Conservation (phyloP, 768 basidiomycete species). For the Leccinum boreale region DNA sequence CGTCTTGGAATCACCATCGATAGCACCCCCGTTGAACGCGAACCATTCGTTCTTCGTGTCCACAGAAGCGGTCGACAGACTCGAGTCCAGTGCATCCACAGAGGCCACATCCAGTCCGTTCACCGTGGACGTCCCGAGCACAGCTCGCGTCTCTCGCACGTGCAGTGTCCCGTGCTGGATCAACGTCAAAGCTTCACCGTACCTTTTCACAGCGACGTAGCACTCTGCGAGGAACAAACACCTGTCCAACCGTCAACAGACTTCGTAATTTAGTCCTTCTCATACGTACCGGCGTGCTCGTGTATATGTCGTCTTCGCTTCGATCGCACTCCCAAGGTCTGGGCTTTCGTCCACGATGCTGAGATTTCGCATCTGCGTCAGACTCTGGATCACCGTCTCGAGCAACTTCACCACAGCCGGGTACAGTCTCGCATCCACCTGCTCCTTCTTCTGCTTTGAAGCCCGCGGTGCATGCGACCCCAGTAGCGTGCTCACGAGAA, state of each 20-base stretch:
- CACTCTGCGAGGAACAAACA: slow-evolving; percentile 75
- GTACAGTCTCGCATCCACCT: slow-evolving; percentile 70
- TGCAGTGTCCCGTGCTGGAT: slow-evolving; percentile 70
- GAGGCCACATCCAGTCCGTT: slow-evolving; percentile 1
- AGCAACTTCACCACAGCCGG: slow-evolving; percentile 87
- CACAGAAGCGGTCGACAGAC: slow-evolving; percentile 44
- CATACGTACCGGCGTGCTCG: slow-evolving; percentile 66
- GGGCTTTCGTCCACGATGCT: slow-evolving; percentile 87
- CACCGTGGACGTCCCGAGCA: slow-evolving; percentile 42
- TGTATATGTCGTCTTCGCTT: slow-evolving; percentile 70
- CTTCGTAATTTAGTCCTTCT: neutral
- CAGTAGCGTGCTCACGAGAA: slow-evolving; percentile 68
- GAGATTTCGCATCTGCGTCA: slow-evolving; percentile 79
- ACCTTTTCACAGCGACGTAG: slow-evolving; percentile 66
- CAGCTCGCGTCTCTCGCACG: slow-evolving; percentile 66
- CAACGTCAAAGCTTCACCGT: slow-evolving; percentile 69
- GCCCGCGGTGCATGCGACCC: slow-evolving; percentile 37
- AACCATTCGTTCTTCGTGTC: slow-evolving; percentile 76
- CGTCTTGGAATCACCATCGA: slow-evolving; percentile 41
- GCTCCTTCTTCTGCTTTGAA: slow-evolving; percentile 38
- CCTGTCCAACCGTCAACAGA: slow-evolving; percentile 34
- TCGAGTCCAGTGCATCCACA: slow-evolving; percentile 51
- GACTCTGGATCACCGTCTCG: slow-evolving; percentile 80
- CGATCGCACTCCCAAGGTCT: slow-evolving; percentile 74
- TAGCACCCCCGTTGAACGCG: slow-evolving; percentile 65